These are phyloP conservation scores for Colletotrichum sp. DNA, from an alignment of 2,329 filamentous ascomycete genomes.

Conservation along the genomic window DNA sequence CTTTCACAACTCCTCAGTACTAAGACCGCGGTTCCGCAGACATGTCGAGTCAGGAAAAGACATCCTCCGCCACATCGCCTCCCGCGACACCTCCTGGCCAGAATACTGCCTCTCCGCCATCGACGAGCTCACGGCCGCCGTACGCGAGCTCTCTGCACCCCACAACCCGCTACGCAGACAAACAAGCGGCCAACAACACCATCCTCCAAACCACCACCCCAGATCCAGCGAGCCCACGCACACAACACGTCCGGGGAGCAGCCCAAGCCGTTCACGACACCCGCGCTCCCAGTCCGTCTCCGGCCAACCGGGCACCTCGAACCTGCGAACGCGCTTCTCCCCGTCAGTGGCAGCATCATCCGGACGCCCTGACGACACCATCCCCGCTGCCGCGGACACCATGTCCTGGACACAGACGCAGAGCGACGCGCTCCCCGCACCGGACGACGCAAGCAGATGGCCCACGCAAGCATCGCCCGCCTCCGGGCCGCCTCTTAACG, in stretches of 20 bases:
- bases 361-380: neutral
- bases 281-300: neutral
- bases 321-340: neutral
- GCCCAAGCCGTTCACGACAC: neutral
- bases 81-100: slow-evolving; percentile 34
- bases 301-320: neutral
- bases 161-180: neutral
- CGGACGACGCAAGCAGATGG: neutral
- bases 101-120: slow-evolving; percentile 35
- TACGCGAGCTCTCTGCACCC: slow-evolving; percentile 26
- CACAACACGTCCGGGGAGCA: neutral
- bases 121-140: slow-evolving; percentile 32
- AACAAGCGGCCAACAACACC: neutral
- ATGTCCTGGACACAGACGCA: neutral
- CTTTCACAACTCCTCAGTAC: neutral
- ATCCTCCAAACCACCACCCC: neutral
- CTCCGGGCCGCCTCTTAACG: neutral
- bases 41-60: slow-evolving; percentile 32
- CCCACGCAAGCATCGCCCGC: neutral
- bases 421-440: neutral
- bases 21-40: slow-evolving; percentile 13
- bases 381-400: neutral
- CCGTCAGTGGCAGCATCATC: neutral
- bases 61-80: slow-evolving; percentile 28
- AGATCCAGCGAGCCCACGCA: neutral